A percentile compares a stretch with the other conserved stretches of the same genome.
phyloP scores from a whole-genome alignment of 176 grass and related monocot species.

The Hsuehochloa calcarea region DNA sequence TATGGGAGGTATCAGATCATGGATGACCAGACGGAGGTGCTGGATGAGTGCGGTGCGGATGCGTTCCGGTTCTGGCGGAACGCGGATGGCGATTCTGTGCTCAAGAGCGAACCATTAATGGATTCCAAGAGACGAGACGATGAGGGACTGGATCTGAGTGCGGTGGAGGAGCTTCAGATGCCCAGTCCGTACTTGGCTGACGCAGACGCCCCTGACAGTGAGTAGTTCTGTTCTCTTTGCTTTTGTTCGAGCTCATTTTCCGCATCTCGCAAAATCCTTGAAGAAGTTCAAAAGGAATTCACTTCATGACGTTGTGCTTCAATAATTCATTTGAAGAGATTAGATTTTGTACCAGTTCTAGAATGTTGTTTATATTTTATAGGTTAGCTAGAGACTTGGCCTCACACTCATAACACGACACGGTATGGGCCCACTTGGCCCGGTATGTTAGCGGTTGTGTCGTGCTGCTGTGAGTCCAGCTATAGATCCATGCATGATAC shows the following conservation, averaged over 20 bases:
- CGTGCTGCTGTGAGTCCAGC: no score
- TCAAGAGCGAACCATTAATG: constrained; percentile 24
- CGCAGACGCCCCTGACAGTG: constrained; percentile 27
- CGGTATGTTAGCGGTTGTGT: no score
- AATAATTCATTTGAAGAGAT: not conserved
- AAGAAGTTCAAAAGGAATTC: constrained; percentile 1
- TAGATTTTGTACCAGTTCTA: not conserved
- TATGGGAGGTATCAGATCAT: constrained; percentile 85
- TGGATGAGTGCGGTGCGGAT: constrained; percentile 62
- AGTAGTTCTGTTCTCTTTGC: constrained; percentile 20
- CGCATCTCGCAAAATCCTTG: not conserved
- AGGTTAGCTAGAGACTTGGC: not conserved
- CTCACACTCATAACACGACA: not conserved
- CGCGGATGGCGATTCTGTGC: constrained; percentile 25
- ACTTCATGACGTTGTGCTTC: not conserved
- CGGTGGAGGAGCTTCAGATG: constrained; percentile 60
- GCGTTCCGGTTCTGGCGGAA: constrained; percentile 31
- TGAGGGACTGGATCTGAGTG: constrained; percentile 31
- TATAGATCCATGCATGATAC: no score
- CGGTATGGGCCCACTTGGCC: no score
- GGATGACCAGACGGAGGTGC: constrained; percentile 73
- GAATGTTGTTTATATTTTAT: not conserved
- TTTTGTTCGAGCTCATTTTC: not conserved
- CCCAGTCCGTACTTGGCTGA: constrained; percentile 45
- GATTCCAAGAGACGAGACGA: constrained; percentile 33